These are phyloP conservation scores for Phytophthora capsici DNA, from an alignment of 352 stramenopile species.

Conservation along the genomic window DNA sequence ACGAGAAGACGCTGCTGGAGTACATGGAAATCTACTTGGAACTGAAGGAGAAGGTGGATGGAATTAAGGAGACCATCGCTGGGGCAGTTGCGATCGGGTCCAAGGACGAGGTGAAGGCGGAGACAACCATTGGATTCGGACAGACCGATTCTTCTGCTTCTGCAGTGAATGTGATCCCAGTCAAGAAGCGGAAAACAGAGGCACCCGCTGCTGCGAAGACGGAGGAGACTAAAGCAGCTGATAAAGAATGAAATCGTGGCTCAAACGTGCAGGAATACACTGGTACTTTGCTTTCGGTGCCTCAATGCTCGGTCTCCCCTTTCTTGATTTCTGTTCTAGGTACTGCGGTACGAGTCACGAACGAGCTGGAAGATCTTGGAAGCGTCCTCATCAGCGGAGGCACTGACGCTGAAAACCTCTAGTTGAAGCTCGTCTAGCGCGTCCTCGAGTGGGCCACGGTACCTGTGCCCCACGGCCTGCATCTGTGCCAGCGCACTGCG, in stretches of 20 bases:
- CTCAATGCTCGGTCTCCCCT: slow-evolving; percentile 4
- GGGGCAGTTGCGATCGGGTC: slow-evolving; percentile 19
- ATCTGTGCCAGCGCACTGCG: slow-evolving; percentile 73
- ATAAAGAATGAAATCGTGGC: slow-evolving; percentile 26
- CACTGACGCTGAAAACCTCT: slow-evolving; percentile 56
- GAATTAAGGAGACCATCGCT: slow-evolving; percentile 66
- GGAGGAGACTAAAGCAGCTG: slow-evolving; percentile 4
- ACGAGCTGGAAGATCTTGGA: slow-evolving; percentile 81
- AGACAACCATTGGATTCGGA: slow-evolving; percentile 82
- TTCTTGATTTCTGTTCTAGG: slow-evolving; percentile 24
- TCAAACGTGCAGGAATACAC: slow-evolving; percentile 15
- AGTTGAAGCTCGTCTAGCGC: slow-evolving; percentile 57
- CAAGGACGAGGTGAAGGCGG: slow-evolving; percentile 40
- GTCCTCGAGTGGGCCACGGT: slow-evolving; percentile 62
- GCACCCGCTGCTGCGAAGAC: background rate
- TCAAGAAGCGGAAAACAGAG: slow-evolving; percentile 71
- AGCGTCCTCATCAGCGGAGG: slow-evolving; percentile 66
- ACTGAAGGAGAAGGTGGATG: slow-evolving; percentile 87
- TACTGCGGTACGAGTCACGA: slow-evolving; percentile 72
- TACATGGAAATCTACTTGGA: slow-evolving; percentile 88
- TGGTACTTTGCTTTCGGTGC: slow-evolving; percentile 26
- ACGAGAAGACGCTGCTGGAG: slow-evolving; percentile 66
- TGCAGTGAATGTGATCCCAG: slow-evolving; percentile 71
- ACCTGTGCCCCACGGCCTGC: slow-evolving; percentile 67
- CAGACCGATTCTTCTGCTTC: slow-evolving; percentile 21